A percentile compares a stretch with the other conserved stretches of the same genome.
Conservation (phyloP, 2,329 filamentous ascomycete genomes). For the Xylaria sp. region DNA sequence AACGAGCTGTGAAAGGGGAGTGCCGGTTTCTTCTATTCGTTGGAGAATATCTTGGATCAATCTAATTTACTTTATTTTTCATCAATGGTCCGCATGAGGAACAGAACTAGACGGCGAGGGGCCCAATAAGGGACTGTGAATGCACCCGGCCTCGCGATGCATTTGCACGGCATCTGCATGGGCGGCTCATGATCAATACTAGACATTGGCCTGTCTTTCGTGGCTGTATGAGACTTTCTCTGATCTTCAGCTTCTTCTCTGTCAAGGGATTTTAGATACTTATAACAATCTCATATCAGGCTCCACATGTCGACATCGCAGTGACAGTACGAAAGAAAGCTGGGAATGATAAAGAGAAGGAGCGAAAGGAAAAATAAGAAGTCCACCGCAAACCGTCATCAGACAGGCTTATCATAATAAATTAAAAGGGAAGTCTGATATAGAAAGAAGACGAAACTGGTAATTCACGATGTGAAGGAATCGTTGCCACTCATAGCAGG, state of each 20-base stretch:
- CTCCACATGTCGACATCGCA: too few relatives aligned
- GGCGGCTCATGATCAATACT: not conserved
- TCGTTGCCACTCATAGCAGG: conserved; percentile 8
- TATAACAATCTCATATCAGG: too few relatives aligned
- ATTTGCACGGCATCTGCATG: not conserved
- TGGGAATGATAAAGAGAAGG: too few relatives aligned
- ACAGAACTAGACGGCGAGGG: not conserved
- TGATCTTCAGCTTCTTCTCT: not conserved
- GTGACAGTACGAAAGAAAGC: too few relatives aligned
- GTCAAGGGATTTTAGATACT: too few relatives aligned
- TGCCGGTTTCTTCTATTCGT: conserved; percentile 5
- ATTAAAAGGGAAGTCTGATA: not conserved
- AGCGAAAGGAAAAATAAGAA: too few relatives aligned
- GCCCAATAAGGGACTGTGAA: not conserved
- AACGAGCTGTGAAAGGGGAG: not conserved
- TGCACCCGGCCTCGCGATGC: not conserved
- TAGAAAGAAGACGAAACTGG: not conserved
- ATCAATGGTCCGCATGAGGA: not conserved
- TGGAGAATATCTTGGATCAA: conserved; percentile 29
- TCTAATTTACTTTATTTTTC: conserved; percentile 7
- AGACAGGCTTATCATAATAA: not conserved
- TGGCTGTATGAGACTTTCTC: not conserved
- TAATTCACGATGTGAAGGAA: not conserved
- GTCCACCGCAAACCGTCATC: not conserved
- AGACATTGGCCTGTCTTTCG: not conserved